These are phyloP conservation scores for Cladophialophora exuberans DNA, from an alignment of 2,329 filamentous ascomycete genomes.

Conservation along the genomic window DNA sequence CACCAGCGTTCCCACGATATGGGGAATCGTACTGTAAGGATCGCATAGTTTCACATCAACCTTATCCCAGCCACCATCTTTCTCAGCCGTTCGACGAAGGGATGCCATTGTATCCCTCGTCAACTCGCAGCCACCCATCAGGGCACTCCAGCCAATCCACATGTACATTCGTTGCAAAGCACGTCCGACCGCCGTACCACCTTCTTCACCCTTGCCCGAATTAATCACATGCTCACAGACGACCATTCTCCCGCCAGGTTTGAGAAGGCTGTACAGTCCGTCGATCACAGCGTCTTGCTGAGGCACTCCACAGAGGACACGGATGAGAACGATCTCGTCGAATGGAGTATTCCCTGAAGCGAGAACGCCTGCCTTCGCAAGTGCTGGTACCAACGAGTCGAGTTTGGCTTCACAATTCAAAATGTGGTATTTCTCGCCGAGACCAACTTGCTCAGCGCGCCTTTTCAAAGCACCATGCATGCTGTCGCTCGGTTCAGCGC, in stretches of 20 bases:
- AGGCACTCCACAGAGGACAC: slow-evolving; percentile 59
- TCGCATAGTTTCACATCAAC: slow-evolving; percentile 3
- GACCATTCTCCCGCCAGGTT: slow-evolving; percentile 57
- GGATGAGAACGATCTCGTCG: slow-evolving; percentile 57
- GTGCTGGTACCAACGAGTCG: slow-evolving; percentile 48
- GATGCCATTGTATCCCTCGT: slow-evolving; percentile 46
- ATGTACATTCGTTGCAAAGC: slow-evolving; percentile 42
- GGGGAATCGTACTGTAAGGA: slow-evolving; percentile 6
- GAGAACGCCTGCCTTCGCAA: slow-evolving; percentile 45
- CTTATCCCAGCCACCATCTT: slow-evolving; percentile 13
- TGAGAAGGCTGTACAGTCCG: slow-evolving; percentile 54
- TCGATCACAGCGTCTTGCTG: slow-evolving; percentile 48
- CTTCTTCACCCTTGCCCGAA: slow-evolving; percentile 25
- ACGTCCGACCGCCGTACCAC: background rate
- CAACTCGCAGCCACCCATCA: slow-evolving; percentile 56
- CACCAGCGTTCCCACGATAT: slow-evolving; percentile 8
- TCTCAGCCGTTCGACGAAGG: slow-evolving; percentile 5
- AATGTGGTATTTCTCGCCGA: slow-evolving; percentile 54
- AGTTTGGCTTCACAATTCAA: slow-evolving; percentile 52
- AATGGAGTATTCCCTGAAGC: slow-evolving; percentile 39
- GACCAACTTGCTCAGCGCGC: slow-evolving; percentile 41
- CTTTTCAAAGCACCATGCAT: slow-evolving; percentile 51
- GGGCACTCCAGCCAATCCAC: slow-evolving; percentile 53
- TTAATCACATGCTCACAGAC: slow-evolving; percentile 60
- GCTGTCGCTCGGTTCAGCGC: slow-evolving; percentile 55